Evolutionary conservation across 192 early-diverging fungal genomes (phyloP).

Genomic region (Backusella mclennaniae): DNA sequence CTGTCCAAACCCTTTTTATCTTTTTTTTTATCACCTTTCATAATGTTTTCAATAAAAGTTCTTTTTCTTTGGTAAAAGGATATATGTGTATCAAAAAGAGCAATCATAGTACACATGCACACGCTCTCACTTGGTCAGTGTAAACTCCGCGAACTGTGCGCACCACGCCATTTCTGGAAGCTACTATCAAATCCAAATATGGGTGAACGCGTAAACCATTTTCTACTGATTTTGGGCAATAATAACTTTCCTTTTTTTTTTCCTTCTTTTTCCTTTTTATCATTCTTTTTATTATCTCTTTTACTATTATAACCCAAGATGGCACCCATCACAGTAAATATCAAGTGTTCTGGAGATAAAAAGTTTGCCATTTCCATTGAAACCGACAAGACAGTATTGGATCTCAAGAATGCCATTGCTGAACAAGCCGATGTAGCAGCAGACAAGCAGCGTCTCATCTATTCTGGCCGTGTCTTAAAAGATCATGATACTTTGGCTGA

Average conservation of each 20-base stretch:
- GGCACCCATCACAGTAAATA: conserved; percentile 64
- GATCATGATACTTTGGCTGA: conserved; percentile 72
- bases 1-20: too few species aligned
- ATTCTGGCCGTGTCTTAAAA: conserved; percentile 91
- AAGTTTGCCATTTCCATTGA: conserved; percentile 66
- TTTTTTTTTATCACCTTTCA: neutral
- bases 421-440: conserved; percentile 60
- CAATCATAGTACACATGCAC: too few species aligned
- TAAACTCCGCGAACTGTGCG: too few species aligned
- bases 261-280: neutral
- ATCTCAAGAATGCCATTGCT: conserved; percentile 77
- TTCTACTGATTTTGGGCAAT: conserved; percentile 1
- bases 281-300: neutral
- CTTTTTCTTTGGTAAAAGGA: neutral
- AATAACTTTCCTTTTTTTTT: conserved; percentile 1
- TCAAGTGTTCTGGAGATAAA: conserved; percentile 75
- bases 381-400: conserved; percentile 59
- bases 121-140: too few species aligned
- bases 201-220: neutral
- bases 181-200: neutral
- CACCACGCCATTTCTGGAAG: neutral
- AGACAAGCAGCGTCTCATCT: conserved; percentile 85
- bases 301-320: conserved; percentile 32
- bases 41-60: neutral
- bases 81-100: too few species aligned